phyloP scores from a whole-genome alignment of 2,329 filamentous ascomycete genomes.

The Coniochaeta sp. region DNA sequence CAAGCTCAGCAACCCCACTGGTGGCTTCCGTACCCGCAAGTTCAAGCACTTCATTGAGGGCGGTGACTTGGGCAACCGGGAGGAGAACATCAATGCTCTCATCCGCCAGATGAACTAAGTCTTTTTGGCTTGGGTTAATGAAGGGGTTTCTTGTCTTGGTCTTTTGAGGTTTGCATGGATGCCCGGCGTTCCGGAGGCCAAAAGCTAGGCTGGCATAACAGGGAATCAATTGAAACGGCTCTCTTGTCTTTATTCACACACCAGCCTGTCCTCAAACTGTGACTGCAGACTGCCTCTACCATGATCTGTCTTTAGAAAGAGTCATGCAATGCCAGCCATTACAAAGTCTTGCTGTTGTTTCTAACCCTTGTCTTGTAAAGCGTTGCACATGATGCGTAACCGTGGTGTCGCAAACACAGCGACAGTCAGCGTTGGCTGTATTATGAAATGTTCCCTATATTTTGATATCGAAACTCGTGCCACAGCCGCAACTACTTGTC shows the following conservation, averaged over 20 bases:
- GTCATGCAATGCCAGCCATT: conserved; percentile 1
- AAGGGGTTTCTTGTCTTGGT: conserved; percentile 16
- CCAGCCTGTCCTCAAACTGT: conserved; percentile 4
- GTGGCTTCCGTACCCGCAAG: conserved; percentile 93
- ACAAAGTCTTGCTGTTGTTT: neutral
- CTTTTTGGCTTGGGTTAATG: conserved; percentile 12
- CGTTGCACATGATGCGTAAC: neutral
- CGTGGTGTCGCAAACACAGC: no score
- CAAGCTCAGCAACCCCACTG: conserved; percentile 98
- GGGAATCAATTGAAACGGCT: conserved; percentile 23
- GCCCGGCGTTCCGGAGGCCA: conserved; percentile 25
- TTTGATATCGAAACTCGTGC: conserved; percentile 95
- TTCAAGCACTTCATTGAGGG: conserved; percentile 99
- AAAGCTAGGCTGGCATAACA: conserved; percentile 17
- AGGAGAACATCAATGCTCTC: conserved; percentile 94
- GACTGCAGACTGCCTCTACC: conserved; percentile 10
- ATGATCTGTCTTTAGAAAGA: neutral
- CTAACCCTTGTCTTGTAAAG: neutral
- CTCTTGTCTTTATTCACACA: conserved; percentile 10
- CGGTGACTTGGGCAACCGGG: conserved; percentile 96
- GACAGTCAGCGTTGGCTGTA: no score
- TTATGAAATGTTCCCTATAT: conserved; percentile 27
- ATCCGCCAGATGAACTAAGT: conserved; percentile 97
- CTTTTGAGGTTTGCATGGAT: conserved; percentile 20
- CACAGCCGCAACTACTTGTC: conserved; percentile 92